These are phyloP conservation scores for Moniliophthora roreri DNA, from an alignment of 1,284 basidiomycete species.

Conservation along the genomic window DNA sequence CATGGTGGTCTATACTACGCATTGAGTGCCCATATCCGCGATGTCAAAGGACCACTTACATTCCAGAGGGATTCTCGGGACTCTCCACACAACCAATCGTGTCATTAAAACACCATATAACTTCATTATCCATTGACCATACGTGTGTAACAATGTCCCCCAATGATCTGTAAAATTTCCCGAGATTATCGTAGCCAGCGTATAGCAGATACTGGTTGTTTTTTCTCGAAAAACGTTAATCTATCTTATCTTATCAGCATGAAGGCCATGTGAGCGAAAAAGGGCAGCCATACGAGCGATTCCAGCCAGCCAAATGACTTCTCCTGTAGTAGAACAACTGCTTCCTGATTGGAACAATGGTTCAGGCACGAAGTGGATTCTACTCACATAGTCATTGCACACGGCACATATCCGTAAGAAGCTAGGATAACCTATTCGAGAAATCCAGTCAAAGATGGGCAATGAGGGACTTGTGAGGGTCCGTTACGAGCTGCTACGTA, in stretches of 20 bases:
- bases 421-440: conserved; percentile 5
- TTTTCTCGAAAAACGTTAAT: conserved; percentile 7
- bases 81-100: conserved; percentile 7
- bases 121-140: conserved; percentile 3
- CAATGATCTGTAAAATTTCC: conserved; percentile 1
- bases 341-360: not conserved
- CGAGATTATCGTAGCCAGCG: not conserved
- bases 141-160: conserved; percentile 8
- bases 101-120: conserved; percentile 10
- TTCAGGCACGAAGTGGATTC: not conserved
- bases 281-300: not conserved
- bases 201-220: not conserved
- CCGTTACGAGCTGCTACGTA: too few species aligned
- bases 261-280: not conserved
- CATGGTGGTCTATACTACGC: conserved; percentile 5
- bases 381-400: conserved; percentile 1
- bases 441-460: not conserved
- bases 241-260: not conserved
- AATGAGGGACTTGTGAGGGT: not conserved
- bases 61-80: conserved; percentile 6
- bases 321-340: conserved; percentile 5
- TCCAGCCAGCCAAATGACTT: conserved; percentile 9
- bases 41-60: conserved; percentile 1
- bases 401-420: conserved; percentile 7
- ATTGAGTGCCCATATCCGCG: not conserved